phyloP scores from a whole-genome alignment of 768 basidiomycete genomes.

The Daedaleopsis nitida region DNA sequence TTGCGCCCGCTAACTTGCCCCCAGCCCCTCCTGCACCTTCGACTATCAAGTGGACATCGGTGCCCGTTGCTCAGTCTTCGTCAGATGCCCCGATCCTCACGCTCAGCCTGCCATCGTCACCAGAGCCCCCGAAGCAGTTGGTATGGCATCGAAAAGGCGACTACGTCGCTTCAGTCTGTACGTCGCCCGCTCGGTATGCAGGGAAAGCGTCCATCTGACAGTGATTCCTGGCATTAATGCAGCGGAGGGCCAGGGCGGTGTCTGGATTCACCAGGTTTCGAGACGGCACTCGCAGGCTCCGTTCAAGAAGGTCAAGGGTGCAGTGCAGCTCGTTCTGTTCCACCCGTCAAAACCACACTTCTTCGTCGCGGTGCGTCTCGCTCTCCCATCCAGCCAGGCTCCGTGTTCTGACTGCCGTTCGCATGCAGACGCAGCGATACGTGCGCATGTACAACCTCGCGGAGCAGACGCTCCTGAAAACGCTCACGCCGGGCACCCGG shows the following conservation, averaged over 20 bases:
- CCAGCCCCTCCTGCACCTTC: constrained; percentile 58
- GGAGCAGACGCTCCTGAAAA: constrained; percentile 91
- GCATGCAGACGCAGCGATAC: constrained; percentile 87
- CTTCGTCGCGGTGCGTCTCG: constrained; percentile 85
- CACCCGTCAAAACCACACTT: constrained; percentile 94
- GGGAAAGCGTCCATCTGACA: neutral
- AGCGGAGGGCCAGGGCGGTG: constrained; percentile 79
- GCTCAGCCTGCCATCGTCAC: constrained; percentile 60
- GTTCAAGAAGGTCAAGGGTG: constrained; percentile 93
- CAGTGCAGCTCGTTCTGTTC: constrained; percentile 90
- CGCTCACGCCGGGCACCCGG: constrained; percentile 90
- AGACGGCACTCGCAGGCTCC: constrained; percentile 96
- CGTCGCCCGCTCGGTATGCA: constrained; percentile 38
- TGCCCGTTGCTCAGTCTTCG: constrained; percentile 46
- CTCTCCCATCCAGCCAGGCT: constrained; percentile 3
- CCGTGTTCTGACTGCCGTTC: neutral
- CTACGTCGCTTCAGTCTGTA: constrained; percentile 94
- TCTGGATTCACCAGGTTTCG: constrained; percentile 95
- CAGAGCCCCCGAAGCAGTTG: constrained; percentile 77
- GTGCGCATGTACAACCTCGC: constrained; percentile 93
- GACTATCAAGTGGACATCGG: constrained; percentile 68
- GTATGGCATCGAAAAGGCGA: constrained; percentile 95
- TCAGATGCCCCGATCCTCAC: constrained; percentile 61
- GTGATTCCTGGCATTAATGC: neutral
- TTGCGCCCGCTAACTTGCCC: constrained; percentile 66